Base-by-base conservation (phyloP, 192 early-diverging fungal genomes). In the Linnemannia zychae region DNA sequence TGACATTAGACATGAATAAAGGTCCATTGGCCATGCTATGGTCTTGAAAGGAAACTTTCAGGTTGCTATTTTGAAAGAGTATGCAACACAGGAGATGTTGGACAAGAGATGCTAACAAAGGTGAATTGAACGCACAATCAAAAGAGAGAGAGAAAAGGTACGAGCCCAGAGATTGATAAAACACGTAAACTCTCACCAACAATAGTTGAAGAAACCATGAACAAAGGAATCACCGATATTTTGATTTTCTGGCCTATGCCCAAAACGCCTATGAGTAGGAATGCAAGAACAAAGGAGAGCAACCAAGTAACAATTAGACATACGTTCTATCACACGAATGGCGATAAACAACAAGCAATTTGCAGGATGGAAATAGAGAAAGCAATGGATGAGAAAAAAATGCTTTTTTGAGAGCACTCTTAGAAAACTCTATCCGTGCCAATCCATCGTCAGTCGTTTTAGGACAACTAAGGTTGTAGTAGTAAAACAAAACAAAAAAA, bases 351-450 rank as follows among this genome's bases (percentile, higher is more conserved):
- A 44, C 40, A 44, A 44, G 40, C 40, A n/a, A n/a, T n/a, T 9
- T 44, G 40, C 9, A 44, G 40, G 9, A 44, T 44, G 40, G 22
- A 13, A 12, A 12, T 2, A 63, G 57, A 31, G 28, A 12, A 9
- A 63, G 57, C 4, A 31, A 57, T 22, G 16, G 3, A 52, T 3
- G 16, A 12, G 6, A 24, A 57, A 57, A 28, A 57, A 57, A 57
- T n/a, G n/a, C 52, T 31, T 57, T 24, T 5, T 31, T 63, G 57
- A 63, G 57, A 63, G 57, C 57, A 63, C 28, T 63, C 57, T 31
- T 63, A 63, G 57, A 63, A 63, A 33, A 63, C 57, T 63, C 57
- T 63, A 63, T 63, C 57, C 28, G 24, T 63, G 57, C 57, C 57
- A 31, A 44, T 44, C 40, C 40, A 44, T 44, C 28, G 24, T 4